Evolutionary conservation across 495 filamentous ascomycete species (phyloP).

Genomic region (Lepidopterella palustris): DNA sequence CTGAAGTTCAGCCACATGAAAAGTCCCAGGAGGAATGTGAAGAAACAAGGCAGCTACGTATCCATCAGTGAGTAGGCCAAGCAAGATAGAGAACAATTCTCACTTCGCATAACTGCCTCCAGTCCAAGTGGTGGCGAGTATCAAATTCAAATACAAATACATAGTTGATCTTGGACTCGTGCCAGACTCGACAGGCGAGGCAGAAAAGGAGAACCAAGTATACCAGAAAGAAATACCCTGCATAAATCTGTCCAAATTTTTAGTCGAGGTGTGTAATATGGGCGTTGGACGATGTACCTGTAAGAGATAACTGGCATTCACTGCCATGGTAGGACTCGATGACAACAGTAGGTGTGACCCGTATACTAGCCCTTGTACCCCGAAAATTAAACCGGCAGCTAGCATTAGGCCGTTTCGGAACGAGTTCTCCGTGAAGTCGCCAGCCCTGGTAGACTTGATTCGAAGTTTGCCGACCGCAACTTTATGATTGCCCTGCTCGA

Average conservation of each 20-base stretch:
- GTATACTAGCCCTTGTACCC: conserved; percentile 66
- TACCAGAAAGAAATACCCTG: conserved; percentile 71
- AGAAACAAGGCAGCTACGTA: conserved; percentile 62
- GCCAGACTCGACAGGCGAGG: conserved; percentile 75
- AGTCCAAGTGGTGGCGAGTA: conserved; percentile 74
- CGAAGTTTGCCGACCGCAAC: conserved; percentile 80
- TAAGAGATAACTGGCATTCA: conserved; percentile 66
- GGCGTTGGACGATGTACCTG: conserved; percentile 45
- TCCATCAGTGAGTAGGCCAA: conserved; percentile 1
- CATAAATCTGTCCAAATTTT: conserved; percentile 62
- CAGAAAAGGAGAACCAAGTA: conserved; percentile 70
- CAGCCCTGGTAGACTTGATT: conserved; percentile 53
- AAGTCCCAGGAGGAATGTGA: conserved; percentile 69
- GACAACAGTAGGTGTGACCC: conserved; percentile 47
- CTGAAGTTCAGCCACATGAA: conserved; percentile 85
- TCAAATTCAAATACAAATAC: conserved; percentile 96
- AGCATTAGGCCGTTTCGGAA: conserved; percentile 78
- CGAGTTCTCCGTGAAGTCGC: conserved; percentile 64
- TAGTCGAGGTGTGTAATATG: conserved; percentile 16
- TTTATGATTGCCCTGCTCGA: conserved; percentile 85
- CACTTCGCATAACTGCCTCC: conserved; percentile 79
- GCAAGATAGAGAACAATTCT: background rate
- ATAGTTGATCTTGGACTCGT: conserved; percentile 81
- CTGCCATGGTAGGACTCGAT: conserved; percentile 33
- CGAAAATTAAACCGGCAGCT: conserved; percentile 66